Evolutionary conservation across 2,329 filamentous ascomycete genomes (phyloP), one percentile per base, ranked within the genome.

Genomic region (Stagonosporopsis tanaceti): DNA sequence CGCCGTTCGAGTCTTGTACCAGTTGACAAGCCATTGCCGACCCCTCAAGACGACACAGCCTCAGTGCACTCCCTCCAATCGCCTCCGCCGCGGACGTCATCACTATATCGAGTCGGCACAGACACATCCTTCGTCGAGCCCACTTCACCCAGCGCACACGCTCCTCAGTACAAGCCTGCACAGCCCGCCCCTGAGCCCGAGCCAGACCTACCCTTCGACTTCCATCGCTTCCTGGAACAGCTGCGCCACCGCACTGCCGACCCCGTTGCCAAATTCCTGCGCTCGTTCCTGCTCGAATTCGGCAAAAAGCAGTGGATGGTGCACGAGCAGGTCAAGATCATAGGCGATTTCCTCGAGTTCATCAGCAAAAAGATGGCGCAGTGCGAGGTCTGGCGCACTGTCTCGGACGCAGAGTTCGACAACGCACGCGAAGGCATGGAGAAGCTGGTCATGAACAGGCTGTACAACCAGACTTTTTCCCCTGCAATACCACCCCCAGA

Each of bases 231-330:
- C 73, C 81, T 99, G 44, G 95, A 98, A 75, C 95, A 99, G 77
- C 82, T 99, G 30, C 89, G 95, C 59, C 95, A 99, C 78, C 92
- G 94, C 64, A 97, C 96, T 56, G 96, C 95, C n/a, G 96, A 99
- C 70, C 95, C 96, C 1, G 94, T 99, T 2, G 96, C 96, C 5
- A 90, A 94, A 63, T 99, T 97, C 72, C 83, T 99, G 42, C 91
- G 96, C 63, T 98, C 95, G 0, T 99, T 99, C 70, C 80, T 99
- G 28, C 88, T 87, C 46, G 96, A 99, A 76, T 99, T 99, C 77
- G 92, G 88, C 34, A 99, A 98, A 80, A 92, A 93, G 66, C 95
- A 98, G 77, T 99, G 95, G 95, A 96, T 97, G 91, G 95, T 97
- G 6, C 95, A 99, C 74, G 95, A 99, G 78, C 95, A 99, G 76